A percentile compares a stretch with the other conserved stretches of the same genome.
These are phyloP conservation scores for Solanum hybrid DNA, from an alignment of 305 asterid species.

Conservation along the genomic window DNA sequence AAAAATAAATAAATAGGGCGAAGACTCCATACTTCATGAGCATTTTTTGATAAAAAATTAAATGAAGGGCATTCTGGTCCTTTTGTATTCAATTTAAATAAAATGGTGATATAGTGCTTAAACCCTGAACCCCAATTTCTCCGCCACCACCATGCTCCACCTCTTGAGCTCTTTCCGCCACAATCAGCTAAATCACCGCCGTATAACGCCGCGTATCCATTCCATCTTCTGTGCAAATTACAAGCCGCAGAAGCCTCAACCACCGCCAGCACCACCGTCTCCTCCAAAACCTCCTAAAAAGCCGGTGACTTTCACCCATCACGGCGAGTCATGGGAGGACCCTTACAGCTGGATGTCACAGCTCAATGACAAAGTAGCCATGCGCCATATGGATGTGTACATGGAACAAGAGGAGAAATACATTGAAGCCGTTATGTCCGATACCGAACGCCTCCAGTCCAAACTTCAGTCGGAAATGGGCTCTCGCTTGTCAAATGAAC, in stretches of 20 bases:
- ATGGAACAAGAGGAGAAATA: conserved; percentile 99
- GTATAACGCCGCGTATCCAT: not conserved
- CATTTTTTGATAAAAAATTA: not conserved
- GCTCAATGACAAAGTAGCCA: conserved; percentile 68
- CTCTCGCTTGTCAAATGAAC: conserved; percentile 61
- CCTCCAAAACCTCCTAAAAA: conserved; percentile 85
- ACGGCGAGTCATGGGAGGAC: conserved; percentile 85
- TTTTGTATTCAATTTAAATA: not conserved
- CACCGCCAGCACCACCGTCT: conserved; percentile 63
- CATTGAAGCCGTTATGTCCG: conserved; percentile 78
- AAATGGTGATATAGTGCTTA: not conserved
- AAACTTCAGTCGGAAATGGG: conserved; percentile 90
- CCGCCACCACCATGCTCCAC: conserved; percentile 53
- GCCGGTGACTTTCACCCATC: conserved; percentile 50
- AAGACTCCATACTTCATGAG: not conserved
- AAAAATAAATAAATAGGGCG: not conserved
- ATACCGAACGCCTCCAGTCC: conserved; percentile 63
- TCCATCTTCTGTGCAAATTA: conserved; percentile 42
- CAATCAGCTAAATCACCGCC: conserved; percentile 18
- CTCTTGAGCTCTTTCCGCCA: conserved; percentile 39
- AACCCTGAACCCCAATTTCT: conserved; percentile 4
- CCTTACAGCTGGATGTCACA: conserved; percentile 91
- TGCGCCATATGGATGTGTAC: conserved; percentile 95
- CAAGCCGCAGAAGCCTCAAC: conserved; percentile 64
- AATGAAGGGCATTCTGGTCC: not conserved